phyloP scores from a whole-genome alignment of 2,329 filamentous ascomycete genomes.

The Neoarthrinium moseri region DNA sequence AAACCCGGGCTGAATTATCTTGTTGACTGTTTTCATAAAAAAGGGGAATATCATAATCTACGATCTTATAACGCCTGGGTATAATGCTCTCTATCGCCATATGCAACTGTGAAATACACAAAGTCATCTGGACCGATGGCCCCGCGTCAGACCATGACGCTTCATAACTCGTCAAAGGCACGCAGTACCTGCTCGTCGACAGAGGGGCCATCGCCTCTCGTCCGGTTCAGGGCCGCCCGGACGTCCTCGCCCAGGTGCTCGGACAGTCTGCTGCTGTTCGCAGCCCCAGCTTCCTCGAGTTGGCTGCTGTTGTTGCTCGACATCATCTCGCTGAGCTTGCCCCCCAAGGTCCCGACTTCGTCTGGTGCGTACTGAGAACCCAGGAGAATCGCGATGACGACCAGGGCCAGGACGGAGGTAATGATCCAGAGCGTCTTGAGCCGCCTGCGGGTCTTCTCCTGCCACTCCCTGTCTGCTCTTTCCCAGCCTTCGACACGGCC shows the following conservation, averaged over 20 bases:
- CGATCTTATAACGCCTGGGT: constrained; percentile 2
- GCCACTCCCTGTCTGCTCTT: constrained; percentile 63
- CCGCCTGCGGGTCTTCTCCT: constrained; percentile 64
- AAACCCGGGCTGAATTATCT: no score
- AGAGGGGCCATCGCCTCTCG: constrained; percentile 15
- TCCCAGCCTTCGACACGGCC: constrained; percentile 67
- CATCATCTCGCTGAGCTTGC: constrained; percentile 3
- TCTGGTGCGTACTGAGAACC: constrained; percentile 29
- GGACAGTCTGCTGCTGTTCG: constrained; percentile 20
- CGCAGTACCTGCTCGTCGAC: constrained; percentile 25
- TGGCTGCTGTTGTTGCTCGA: constrained; percentile 15
- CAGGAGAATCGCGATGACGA: constrained; percentile 44
- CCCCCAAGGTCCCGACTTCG: constrained; percentile 6
- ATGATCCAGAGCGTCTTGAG: constrained; percentile 64
- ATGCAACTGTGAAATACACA: background rate
- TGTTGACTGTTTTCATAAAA: no score
- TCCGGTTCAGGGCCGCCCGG: constrained; percentile 24
- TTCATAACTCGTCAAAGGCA: constrained; percentile 31
- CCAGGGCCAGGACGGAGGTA: constrained; percentile 46
- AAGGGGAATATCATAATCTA: no score
- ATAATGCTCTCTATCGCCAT: constrained; percentile 4
- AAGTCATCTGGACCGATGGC: no score
- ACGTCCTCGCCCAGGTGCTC: constrained; percentile 23
- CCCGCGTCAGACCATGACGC: background rate
- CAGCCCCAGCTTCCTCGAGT: constrained; percentile 11